Conservation (phyloP, 305 asterid genomes). For the Plantago lanceolata region DNA sequence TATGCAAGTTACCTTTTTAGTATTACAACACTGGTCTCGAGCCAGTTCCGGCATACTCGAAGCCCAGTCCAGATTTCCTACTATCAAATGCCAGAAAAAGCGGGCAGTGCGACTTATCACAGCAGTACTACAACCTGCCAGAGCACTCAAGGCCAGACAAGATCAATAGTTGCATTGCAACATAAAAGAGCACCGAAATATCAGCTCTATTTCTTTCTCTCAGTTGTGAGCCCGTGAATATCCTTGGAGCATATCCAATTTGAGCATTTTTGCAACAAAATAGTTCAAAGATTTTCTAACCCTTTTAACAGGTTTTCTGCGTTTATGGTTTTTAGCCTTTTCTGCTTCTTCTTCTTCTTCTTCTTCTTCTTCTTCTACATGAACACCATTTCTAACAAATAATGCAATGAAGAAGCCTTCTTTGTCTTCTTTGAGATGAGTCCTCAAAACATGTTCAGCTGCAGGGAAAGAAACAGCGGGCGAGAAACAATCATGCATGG, state of each 20-base stretch:
- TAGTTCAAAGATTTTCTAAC: slow-evolving; percentile 23
- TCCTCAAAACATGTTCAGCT: slow-evolving; percentile 70
- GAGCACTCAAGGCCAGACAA: not conserved
- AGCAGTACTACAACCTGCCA: not conserved
- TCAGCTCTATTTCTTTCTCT: not conserved
- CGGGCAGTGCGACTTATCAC: not conserved
- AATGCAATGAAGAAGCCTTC: slow-evolving; percentile 89
- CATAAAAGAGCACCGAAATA: not conserved
- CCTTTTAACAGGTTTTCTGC: not conserved
- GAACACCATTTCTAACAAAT: slow-evolving; percentile 38
- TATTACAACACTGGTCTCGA: not conserved
- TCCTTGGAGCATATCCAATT: slow-evolving; percentile 13
- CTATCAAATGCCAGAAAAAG: not conserved
- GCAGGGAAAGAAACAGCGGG: slow-evolving; percentile 9
- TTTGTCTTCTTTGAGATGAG: slow-evolving; percentile 52
- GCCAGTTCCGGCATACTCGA: not conserved
- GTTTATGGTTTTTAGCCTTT: not conserved
- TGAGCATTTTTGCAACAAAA: slow-evolving; percentile 39
- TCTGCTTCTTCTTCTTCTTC: not conserved
- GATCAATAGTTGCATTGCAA: not conserved
- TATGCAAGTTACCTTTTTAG: too few species aligned
- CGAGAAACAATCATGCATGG: not conserved
- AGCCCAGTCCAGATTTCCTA: not conserved
- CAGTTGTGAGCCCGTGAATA: not conserved
- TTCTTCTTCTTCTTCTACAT: not conserved